Evolutionary conservation across 73 alveolate species (phyloP).

Genomic region (Paramecium biaurelia): DNA sequence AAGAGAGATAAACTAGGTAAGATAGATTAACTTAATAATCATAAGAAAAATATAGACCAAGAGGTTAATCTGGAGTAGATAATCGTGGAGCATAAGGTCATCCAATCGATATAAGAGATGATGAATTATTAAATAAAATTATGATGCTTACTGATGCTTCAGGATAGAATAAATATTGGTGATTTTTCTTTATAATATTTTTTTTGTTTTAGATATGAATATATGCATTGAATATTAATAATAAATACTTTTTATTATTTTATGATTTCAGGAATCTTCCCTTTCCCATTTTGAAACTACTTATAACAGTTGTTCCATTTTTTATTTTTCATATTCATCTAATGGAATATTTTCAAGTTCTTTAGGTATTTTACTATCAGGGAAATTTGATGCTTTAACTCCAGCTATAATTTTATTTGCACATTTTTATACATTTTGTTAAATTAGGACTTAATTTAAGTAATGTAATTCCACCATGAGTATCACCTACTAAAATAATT

Average conservation of each 20-base stretch:
- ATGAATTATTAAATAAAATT: conserved; percentile 25
- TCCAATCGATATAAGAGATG: background rate
- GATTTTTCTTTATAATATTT: background rate
- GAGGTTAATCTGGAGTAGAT: background rate
- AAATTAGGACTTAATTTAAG: conserved; percentile 75
- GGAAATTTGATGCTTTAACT: background rate
- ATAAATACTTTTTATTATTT: background rate
- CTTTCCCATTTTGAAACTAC: conserved; percentile 46
- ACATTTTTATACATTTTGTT: conserved; percentile 26
- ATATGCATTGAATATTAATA: background rate
- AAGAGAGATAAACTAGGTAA: background rate
- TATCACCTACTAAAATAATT: conserved; percentile 92
- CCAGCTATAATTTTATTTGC: background rate
- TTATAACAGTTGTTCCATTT: conserved; percentile 8
- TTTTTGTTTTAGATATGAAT: background rate
- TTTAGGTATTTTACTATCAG: conserved; percentile 37
- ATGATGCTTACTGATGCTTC: conserved; percentile 40
- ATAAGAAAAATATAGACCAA: background rate
- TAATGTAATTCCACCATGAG: conserved; percentile 85
- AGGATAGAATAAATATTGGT: background rate
- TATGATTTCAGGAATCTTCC: conserved; percentile 24
- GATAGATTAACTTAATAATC: background rate
- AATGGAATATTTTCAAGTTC: background rate
- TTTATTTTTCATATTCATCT: conserved; percentile 25
- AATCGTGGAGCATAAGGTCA: background rate